These are phyloP conservation scores for Mallotus japonicus DNA, from an alignment of 441 rosid genomes.

Conservation along the genomic window DNA sequence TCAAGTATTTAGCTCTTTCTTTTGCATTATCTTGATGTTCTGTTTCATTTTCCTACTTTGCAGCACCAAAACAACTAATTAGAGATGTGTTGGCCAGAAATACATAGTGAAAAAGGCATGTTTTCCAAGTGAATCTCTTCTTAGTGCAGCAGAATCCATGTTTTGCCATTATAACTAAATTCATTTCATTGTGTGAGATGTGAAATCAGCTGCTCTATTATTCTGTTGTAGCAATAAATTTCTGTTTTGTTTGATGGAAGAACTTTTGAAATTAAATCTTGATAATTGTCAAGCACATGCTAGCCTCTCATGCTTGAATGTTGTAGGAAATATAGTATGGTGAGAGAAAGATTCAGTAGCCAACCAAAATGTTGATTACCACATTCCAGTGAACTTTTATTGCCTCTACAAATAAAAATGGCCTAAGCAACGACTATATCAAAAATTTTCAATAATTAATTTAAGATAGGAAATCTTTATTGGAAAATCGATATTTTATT, in stretches of 20 bases:
- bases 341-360: background rate
- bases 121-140: conserved; percentile 8
- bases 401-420: too few species aligned
- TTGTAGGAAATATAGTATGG: background rate
- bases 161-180: background rate
- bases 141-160: conserved; percentile 7
- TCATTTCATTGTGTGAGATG: conserved; percentile 1
- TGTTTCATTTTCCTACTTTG: conserved; percentile 19
- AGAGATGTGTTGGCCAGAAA: conserved; percentile 45
- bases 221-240: conserved; percentile 26
- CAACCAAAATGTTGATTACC: background rate
- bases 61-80: conserved; percentile 50
- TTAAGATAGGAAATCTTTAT: too few species aligned
- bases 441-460: too few species aligned
- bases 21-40: background rate
- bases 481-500: too few species aligned
- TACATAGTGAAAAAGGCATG: conserved; percentile 23
- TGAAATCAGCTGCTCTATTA: conserved; percentile 18
- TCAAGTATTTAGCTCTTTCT: background rate
- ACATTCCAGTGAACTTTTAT: background rate
- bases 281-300: background rate
- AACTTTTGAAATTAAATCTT: background rate
- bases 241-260: background rate
- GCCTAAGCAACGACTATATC: too few species aligned
- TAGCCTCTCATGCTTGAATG: background rate